These are phyloP conservation scores for Phytophthora boehmeriae DNA, from an alignment of 352 stramenopile species.

Conservation along the genomic window DNA sequence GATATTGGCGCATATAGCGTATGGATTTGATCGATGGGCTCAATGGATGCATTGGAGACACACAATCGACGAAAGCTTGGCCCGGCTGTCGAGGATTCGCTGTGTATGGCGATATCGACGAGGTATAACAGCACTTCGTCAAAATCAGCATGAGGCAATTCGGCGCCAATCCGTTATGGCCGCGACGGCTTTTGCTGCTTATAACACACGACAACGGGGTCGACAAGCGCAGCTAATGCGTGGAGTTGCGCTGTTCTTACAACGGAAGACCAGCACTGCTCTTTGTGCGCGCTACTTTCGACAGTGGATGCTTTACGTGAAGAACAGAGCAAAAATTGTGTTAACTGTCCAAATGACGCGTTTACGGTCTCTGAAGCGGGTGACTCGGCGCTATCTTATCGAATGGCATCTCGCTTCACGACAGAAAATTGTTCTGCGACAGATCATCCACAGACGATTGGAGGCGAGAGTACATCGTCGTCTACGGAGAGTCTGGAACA, in stretches of 20 bases:
- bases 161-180: constrained; percentile 45
- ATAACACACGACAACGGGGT: constrained; percentile 39
- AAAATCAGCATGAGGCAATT: constrained; percentile 22
- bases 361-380: constrained; percentile 11
- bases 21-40: constrained; percentile 20
- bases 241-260: constrained; percentile 29
- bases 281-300: constrained; percentile 20
- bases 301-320: constrained; percentile 25
- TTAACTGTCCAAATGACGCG: constrained; percentile 6
- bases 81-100: constrained; percentile 20
- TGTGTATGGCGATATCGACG: constrained; percentile 18
- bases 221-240: constrained; percentile 35
- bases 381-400: constrained; percentile 10
- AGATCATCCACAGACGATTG: constrained; percentile 14
- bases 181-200: constrained; percentile 26
- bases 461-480: constrained; percentile 14
- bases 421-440: constrained; percentile 2
- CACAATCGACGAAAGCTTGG: constrained; percentile 4
- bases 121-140: constrained; percentile 28
- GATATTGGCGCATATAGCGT: constrained; percentile 1
- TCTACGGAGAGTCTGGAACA: constrained; percentile 2
- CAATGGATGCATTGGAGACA: constrained; percentile 13
- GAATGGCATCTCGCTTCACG: constrained; percentile 13
- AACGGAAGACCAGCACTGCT: constrained; percentile 21
- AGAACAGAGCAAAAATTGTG: constrained; percentile 10